These are phyloP conservation scores for Mycena amicta DNA, from an alignment of 768 basidiomycete species.

Conservation along the genomic window DNA sequence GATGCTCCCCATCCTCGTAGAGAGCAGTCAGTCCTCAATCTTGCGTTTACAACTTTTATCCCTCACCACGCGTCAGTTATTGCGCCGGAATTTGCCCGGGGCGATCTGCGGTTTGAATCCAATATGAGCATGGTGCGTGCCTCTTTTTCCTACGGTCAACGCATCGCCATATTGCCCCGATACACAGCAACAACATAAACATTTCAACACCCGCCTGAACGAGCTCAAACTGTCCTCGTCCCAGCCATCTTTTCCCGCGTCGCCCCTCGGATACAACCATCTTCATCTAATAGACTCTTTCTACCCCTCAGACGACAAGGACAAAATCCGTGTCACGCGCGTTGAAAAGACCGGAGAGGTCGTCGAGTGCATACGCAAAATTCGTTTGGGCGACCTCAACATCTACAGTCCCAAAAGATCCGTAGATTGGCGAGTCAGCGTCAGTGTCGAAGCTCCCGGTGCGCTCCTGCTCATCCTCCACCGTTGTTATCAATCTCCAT, in stretches of 20 bases:
- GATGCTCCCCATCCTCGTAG: constrained; percentile 72
- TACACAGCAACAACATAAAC: constrained; percentile 84
- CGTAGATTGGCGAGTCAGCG: constrained; percentile 93
- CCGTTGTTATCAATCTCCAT: background rate
- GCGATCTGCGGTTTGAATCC: constrained; percentile 81
- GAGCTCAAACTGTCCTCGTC: constrained; percentile 62
- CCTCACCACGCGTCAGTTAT: constrained; percentile 55
- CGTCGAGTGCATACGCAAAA: constrained; percentile 73
- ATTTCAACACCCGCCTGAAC: constrained; percentile 89
- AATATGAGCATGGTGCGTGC: constrained; percentile 85
- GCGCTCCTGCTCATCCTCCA: constrained; percentile 25
- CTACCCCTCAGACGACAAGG: constrained; percentile 50
- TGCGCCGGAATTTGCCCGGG: constrained; percentile 44
- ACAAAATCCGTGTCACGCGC: constrained; percentile 82
- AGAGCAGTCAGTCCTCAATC: constrained; percentile 68
- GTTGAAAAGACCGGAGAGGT: constrained; percentile 73
- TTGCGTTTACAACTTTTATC: constrained; percentile 8
- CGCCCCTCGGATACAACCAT: constrained; percentile 75
- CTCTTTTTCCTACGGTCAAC: constrained; percentile 18
- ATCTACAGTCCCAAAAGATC: constrained; percentile 78
- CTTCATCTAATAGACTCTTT: constrained; percentile 80
- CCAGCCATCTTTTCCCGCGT: constrained; percentile 52
- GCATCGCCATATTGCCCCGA: background rate
- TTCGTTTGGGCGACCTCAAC: constrained; percentile 85
- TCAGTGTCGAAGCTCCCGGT: constrained; percentile 91